Base-by-base conservation (phyloP, 192 early-diverging fungal species). In the Entomortierella parvispora region DNA sequence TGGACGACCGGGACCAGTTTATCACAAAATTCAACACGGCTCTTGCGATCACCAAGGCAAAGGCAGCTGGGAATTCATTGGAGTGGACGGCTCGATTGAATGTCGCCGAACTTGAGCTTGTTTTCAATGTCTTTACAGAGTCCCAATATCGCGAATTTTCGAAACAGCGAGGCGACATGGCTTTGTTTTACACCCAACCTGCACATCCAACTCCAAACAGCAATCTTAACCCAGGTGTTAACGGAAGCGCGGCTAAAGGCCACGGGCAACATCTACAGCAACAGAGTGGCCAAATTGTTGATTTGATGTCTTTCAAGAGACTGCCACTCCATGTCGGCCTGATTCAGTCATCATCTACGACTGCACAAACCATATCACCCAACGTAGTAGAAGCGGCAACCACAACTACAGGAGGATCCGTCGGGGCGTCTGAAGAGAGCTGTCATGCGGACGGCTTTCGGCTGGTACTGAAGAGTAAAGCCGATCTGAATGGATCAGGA, bases 81-180 rank as follows among this genome's bases (percentile, higher is more conserved):
- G 63, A 59, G 0, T 43, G 26, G 0, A 74, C 71, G 0, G 57
- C 63, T 0, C 25, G 62, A 10, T 37, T 74, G 4, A 62, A 74
- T 15, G 63, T 74, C 0, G 56, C 47, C 2, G 71, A 75, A 5
- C 52, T 66, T 8, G 64, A 75, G 51, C 14, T 75, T 5, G 65
- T 67, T 20, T 75, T 63, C 37, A 75, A 75, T 32, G 71, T 66
- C 33, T 75, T 62, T 32, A 62, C 64, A 31, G 71, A 66, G 37
- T 61, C 26, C n/a, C 50, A 59, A 28, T 66, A 66, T 52, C 58
- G 45, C 1, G 58, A 66, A 37, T 54, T 54, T n/a, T 34, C 48
- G 23, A 33, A 40, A 9, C 37, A 50, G 11, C 66, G 62, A 37
- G 64, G 58, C 2, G 71, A 66, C n/a, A 50, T 75, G 8, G 42